phyloP scores from a whole-genome alignment of 108 stramenopile genomes.

The Pelagomonas calceolata region DNA sequence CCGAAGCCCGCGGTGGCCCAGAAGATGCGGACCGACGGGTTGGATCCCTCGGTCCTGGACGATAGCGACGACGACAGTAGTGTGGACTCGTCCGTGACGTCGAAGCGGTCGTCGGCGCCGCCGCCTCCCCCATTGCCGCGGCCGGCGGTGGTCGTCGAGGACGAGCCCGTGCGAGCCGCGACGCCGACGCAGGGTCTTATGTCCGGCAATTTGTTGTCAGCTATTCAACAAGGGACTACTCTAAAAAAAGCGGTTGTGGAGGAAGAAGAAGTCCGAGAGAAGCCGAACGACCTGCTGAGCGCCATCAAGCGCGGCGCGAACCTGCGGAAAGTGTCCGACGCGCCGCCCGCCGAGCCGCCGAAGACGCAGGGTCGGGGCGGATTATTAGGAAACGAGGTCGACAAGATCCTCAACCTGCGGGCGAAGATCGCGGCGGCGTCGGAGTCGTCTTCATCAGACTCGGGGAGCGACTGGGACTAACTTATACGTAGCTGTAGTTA shows the following conservation, averaged over 20 bases:
- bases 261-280: neutral
- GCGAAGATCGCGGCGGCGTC: neutral
- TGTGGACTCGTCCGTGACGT: conserved; percentile 8
- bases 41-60: conserved; percentile 72
- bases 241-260: neutral
- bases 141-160: neutral
- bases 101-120: neutral
- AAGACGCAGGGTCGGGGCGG: neutral
- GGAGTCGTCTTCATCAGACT: neutral
- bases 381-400: neutral
- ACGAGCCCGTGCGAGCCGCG: neutral
- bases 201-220: neutral
- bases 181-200: neutral
- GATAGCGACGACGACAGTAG: conserved; percentile 57
- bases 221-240: neutral
- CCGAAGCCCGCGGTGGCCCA: conserved; percentile 69
- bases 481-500: too few relatives aligned
- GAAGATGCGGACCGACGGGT: conserved; percentile 65
- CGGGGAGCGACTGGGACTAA: neutral
- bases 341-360: neutral
- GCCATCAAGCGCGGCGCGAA: neutral
- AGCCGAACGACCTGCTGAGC: neutral
- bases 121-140: neutral
- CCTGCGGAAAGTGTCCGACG: neutral
- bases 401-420: neutral